These are phyloP conservation scores for Penstemon eatonii DNA, from an alignment of 257 asterid genomes.

Conservation along the genomic window DNA sequence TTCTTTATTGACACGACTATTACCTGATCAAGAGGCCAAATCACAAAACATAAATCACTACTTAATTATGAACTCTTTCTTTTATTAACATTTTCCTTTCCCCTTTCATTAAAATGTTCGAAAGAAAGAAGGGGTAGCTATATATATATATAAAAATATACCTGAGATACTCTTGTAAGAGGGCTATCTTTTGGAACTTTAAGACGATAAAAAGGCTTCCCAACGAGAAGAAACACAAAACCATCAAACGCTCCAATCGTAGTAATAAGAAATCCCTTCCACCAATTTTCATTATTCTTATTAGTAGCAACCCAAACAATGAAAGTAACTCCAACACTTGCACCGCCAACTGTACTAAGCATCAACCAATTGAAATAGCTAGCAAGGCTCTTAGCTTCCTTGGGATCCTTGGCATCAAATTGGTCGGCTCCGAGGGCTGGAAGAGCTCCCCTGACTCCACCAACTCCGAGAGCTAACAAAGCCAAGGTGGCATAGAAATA, in stretches of 20 bases:
- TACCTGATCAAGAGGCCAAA: constrained; percentile 38
- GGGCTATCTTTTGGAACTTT: constrained; percentile 59
- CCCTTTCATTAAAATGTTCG: no score
- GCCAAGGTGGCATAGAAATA: constrained; percentile 55
- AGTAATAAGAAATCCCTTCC: constrained; percentile 67
- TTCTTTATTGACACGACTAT: constrained; percentile 47
- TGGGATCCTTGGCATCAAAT: constrained; percentile 55
- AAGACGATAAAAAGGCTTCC: constrained; percentile 56
- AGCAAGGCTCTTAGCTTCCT: constrained; percentile 53
- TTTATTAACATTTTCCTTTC: no score
- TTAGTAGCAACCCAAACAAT: constrained; percentile 59
- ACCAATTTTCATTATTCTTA: constrained; percentile 48
- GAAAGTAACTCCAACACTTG: constrained; percentile 56
- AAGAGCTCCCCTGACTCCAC: constrained; percentile 62
- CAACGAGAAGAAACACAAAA: constrained; percentile 39
- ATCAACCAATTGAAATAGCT: constrained; percentile 70
- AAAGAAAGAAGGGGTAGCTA: no score
- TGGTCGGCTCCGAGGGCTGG: constrained; percentile 85
- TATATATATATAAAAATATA: background rate
- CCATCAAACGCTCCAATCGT: constrained; percentile 39
- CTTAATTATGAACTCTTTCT: background rate
- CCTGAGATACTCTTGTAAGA: constrained; percentile 53
- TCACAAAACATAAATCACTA: background rate
- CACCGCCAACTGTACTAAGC: constrained; percentile 53
- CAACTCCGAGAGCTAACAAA: constrained; percentile 59